A percentile compares a stretch with the other conserved stretches of the same genome.
These are phyloP conservation scores for Colletotrichum truncatum DNA, from an alignment of 2,329 filamentous ascomycete genomes.

Conservation along the genomic window DNA sequence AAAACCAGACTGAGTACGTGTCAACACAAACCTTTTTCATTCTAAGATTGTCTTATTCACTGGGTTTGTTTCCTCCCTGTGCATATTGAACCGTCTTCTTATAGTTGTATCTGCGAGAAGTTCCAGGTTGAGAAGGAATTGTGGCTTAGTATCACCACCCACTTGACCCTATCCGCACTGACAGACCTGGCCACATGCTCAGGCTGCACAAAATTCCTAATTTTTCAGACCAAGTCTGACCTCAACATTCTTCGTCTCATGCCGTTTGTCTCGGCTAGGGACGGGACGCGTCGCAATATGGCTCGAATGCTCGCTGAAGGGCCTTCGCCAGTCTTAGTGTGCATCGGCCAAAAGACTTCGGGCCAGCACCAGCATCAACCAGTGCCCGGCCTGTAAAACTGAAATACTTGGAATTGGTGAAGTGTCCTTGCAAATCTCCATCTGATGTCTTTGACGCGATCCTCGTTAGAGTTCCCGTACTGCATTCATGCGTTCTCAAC, in stretches of 20 bases:
- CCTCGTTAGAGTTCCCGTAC: slow-evolving; percentile 16
- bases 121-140: no score
- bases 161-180: neutral
- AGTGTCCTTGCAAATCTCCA: slow-evolving; percentile 10
- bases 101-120: no score
- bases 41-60: neutral
- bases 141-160: neutral
- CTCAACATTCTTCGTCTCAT: slow-evolving; percentile 19
- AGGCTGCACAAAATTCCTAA: neutral
- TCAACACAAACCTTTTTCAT: neutral
- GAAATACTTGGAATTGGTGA: neutral
- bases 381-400: neutral
- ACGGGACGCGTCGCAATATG: slow-evolving; percentile 8
- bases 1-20: neutral
- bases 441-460: slow-evolving; percentile 19
- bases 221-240: slow-evolving; percentile 2
- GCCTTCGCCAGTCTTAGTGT: neutral
- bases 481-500: slow-evolving; percentile 21
- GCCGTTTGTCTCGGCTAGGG: slow-evolving; percentile 3
- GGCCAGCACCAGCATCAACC: neutral
- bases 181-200: neutral
- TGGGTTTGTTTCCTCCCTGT: neutral
- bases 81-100: no score
- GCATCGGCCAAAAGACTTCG: neutral
- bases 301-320: neutral